Evolutionary conservation across 2,329 filamentous ascomycete genomes (phyloP), one percentile per base, ranked within the genome.

Genomic region (Fusarium sp.): DNA sequence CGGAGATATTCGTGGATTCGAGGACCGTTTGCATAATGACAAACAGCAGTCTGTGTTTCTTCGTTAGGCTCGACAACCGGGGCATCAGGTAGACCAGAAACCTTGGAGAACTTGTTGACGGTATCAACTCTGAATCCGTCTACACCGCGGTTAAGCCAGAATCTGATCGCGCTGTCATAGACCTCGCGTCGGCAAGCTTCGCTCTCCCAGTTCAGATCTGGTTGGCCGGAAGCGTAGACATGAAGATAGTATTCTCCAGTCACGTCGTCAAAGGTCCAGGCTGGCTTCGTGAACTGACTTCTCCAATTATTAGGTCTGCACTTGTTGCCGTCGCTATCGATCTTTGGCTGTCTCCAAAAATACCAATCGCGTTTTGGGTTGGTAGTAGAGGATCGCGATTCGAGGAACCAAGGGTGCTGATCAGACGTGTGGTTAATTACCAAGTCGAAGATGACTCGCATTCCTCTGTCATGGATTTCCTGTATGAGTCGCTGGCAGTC

Each of bases 161-260:
- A 96, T 35, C 88, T 87, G 88, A 95, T 92, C 20, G 92, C 87
- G 26, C 88, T 87, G 35, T 91, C 86, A 80, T 94, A 93, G 20
- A 95, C 90, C 5, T 92, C 93, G 55, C 89, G 83, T 26, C 93
- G 88, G 2, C 92, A 89, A 14, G 88, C 89, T 0, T 87, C 85
- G 66, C 92, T 93, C 79, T 28, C 92, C 93, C 93, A 96, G 82
- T 96, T 96, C 24, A 96, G 85, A 77, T 96, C 94, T 0, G 94
- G 93, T 80, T 96, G 93, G 75, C 93, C 90, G 14, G 87, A 88
- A 22, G 91, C 90, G 80, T 94, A 97, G 18, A 96, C 86, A 73
- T 92, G 90, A 2, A 95, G 88, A 77, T 94, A 95, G 81, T 94
- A 95, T 81, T 95, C 91, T 58, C 87, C 85, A 0, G 92, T 94